These are phyloP conservation scores for Sarcodon aspratus DNA, from an alignment of 768 basidiomycete species.

Conservation along the genomic window DNA sequence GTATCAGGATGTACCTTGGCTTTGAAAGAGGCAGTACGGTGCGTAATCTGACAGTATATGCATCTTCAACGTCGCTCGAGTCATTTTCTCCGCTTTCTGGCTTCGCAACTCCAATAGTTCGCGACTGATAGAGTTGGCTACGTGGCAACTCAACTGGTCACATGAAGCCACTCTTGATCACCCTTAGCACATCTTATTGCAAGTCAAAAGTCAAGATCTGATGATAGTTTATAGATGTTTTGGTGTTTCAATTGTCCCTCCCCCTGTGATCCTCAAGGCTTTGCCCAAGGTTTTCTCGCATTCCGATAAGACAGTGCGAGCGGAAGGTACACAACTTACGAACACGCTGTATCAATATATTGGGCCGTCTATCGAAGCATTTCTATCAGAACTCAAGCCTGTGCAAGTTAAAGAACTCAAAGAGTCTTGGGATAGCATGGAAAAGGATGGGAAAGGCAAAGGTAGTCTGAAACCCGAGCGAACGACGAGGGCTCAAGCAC, in stretches of 20 bases:
- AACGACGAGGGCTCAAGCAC: slow-evolving; percentile 62
- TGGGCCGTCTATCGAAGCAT: slow-evolving; percentile 69
- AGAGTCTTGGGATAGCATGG: slow-evolving; percentile 78
- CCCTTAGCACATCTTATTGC: neutral
- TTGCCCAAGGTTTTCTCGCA: slow-evolving; percentile 93
- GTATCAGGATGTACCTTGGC: slow-evolving; percentile 72
- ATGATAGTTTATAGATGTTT: slow-evolving; percentile 42
- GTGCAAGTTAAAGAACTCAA: slow-evolving; percentile 95
- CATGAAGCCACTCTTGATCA: neutral
- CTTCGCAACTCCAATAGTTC: too few relatives aligned
- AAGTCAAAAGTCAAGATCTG: neutral
- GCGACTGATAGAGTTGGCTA: too few relatives aligned
- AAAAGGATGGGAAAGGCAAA: slow-evolving; percentile 76
- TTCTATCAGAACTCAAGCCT: slow-evolving; percentile 84
- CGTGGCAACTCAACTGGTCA: too few relatives aligned
- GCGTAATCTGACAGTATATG: slow-evolving; percentile 15
- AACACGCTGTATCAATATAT: slow-evolving; percentile 79
- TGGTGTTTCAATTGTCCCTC: slow-evolving; percentile 63
- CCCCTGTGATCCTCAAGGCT: slow-evolving; percentile 72
- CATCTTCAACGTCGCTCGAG: neutral
- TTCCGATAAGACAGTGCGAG: slow-evolving; percentile 88
- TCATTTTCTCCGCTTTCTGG: neutral
- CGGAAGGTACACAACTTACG: slow-evolving; percentile 74
- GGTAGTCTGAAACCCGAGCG: slow-evolving; percentile 73
- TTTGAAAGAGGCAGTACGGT: slow-evolving; percentile 82